Base-by-base conservation (phyloP, 176 grass and related monocot species). In the Oryza officinalis region DNA sequence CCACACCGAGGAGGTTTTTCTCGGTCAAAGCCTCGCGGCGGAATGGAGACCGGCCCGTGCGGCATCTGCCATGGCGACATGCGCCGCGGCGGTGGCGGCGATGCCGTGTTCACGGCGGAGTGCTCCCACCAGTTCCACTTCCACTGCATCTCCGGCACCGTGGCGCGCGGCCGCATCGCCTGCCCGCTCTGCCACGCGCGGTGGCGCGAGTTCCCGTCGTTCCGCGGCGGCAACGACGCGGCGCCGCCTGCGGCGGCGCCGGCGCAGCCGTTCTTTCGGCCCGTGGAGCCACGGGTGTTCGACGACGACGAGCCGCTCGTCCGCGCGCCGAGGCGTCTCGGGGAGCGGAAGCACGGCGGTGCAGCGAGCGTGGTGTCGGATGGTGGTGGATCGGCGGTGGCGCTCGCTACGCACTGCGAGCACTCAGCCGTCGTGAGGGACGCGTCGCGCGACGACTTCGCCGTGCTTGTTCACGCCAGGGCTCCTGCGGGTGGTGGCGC, bases 41-140 rank as follows among this genome's bases (percentile, higher is more conserved):
- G 26, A 26, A 93, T 87, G 78, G 78, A 81, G 73, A 73, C 76
- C 89, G 68, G 79, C 72, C 71, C 83, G 17, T 87, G 87, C 70
- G 78, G 81, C 65, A 89, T 88, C 82, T 90, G 91, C 70, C 91
- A 87, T 64, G 92, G 81, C 71, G 67, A 69, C 78, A 86, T 92
- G 75, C 88, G 81, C 75, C 60, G 82, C 13, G 26, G 41, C 25
- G 87, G 33, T 37, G 65, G 76, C 40, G 82, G 95, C 31, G 70
- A 87, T 12, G 81, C 64, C 22, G 20, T 96, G 26, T 95, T 88
- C 84, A 88, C 85, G 27, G 85, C 89, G 38, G 88, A 94, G 54
- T 91, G 95, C 84, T 91, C 87, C 14, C 90, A 94, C 47, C 86
- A 76, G 18, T 94, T 93, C 64, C 92, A 94, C 74, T 92, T 86